Evolutionary conservation across 805 yeast species (phyloP), one percentile per base, ranked within the genome.

Genomic region (Wickerhamiella lipophila): DNA sequence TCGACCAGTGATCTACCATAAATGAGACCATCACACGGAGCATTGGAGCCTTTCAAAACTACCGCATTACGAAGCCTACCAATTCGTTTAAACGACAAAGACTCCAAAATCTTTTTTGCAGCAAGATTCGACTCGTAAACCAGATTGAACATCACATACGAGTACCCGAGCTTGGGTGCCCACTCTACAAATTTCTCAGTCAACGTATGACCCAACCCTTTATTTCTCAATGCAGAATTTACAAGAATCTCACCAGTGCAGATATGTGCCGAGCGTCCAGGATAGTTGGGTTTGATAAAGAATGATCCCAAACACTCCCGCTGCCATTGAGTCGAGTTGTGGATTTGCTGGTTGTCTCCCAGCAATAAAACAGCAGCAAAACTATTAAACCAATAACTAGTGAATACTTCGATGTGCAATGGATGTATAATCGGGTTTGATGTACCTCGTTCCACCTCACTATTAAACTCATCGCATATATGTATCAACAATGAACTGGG

Each of bases 211-310:
- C 97, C 98, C 23, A 92, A 84, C 3, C 96, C 95, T 61, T 83
- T 84, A 22, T 89, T 87, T 58, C 98, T 70, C 56, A 85, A 85
- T 55, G 95, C 95, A 3, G 94, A 92, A 64, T 89, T 87, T 2
- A 89, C 97, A 30, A 89, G 67, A 57, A 89, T 83, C 18, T 81
- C 81, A 1, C 85, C 94, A 0, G 94, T 83, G 57, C 94, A 87
- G n/a, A 92, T 81, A 60, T 89, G 96, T 0, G 94, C 78, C 16
- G 92, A 81, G 41, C 97, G 70, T 1, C 97, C 97, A 0, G 96
- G 95, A 60, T 81, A 89, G 58, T 85, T 83, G 2, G 96, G 92
- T 55, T 82, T 82, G 52, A 89, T 73, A 61, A 74, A 79, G 60
- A 89, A 87, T 1, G 88, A 75, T 0, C 97, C 98, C 42, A 92